A percentile compares a stretch with the other conserved stretches of the same genome.
Evolutionary conservation across 2,329 filamentous ascomycete genomes (phyloP).

Genomic region (Colletotrichum neosansevieriae): DNA sequence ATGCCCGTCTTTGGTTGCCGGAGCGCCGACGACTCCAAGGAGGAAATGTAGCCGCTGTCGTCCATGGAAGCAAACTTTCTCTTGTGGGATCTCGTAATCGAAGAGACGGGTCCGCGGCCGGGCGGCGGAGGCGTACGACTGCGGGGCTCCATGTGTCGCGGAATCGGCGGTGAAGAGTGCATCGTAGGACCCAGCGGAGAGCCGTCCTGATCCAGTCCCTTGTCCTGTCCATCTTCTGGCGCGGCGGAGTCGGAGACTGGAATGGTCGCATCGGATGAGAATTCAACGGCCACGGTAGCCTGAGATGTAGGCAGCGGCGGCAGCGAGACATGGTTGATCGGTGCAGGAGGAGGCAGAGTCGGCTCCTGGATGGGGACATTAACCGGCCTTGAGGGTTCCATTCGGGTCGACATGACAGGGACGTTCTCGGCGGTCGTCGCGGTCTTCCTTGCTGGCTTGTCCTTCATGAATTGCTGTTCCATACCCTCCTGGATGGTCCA

Average conservation of each 20-base stretch:
- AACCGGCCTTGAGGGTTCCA: slow-evolving; percentile 62
- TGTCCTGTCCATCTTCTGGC: slow-evolving; percentile 63
- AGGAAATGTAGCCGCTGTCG: slow-evolving; percentile 98
- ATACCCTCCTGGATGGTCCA: slow-evolving; percentile 94
- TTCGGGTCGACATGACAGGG: slow-evolving; percentile 68
- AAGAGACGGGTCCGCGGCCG: slow-evolving; percentile 68
- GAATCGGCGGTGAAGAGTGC: slow-evolving; percentile 90
- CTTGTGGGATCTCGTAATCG: slow-evolving; percentile 76
- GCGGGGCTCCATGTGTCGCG: slow-evolving; percentile 67
- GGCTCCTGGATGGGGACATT: slow-evolving; percentile 57
- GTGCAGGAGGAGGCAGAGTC: slow-evolving; percentile 60
- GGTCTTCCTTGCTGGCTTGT: slow-evolving; percentile 77
- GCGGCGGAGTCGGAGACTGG: slow-evolving; percentile 75
- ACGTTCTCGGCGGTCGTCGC: slow-evolving; percentile 68
- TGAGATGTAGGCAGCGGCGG: slow-evolving; percentile 55
- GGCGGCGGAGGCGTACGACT: slow-evolving; percentile 83
- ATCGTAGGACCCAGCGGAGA: slow-evolving; percentile 79
- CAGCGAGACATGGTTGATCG: slow-evolving; percentile 53
- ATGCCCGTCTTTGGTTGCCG: slow-evolving; percentile 74
- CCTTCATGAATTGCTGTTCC: slow-evolving; percentile 90
- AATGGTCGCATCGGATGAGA: slow-evolving; percentile 83
- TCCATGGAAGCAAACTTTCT: slow-evolving; percentile 83
- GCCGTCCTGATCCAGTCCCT: slow-evolving; percentile 61
- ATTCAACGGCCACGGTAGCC: slow-evolving; percentile 63
- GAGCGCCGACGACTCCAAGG: slow-evolving; percentile 89